Conservation (phyloP, 352 stramenopile genomes). For the Pythium graminicola region DNA sequence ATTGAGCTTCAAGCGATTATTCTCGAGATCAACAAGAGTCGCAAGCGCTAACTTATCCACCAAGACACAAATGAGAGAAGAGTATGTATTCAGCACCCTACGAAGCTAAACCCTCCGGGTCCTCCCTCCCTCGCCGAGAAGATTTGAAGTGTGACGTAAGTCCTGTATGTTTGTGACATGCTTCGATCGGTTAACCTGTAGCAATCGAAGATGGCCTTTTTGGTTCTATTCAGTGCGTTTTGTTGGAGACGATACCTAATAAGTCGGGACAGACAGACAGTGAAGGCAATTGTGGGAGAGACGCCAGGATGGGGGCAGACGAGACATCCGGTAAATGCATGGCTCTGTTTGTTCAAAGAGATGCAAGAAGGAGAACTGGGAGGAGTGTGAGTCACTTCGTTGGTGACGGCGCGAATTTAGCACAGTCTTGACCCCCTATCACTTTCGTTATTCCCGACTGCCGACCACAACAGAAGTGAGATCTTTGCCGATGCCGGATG, state of each 20-base stretch:
- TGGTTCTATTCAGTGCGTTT: slow-evolving; percentile 1
- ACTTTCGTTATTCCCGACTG: no score
- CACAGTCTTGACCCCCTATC: neutral
- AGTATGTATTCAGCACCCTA: slow-evolving; percentile 21
- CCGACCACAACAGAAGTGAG: slow-evolving; percentile 19
- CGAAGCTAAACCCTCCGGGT: no score
- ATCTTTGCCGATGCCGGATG: slow-evolving; percentile 59
- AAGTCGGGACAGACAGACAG: no score
- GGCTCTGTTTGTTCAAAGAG: neutral
- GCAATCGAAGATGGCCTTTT: slow-evolving; percentile 9
- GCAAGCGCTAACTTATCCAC: slow-evolving; percentile 58
- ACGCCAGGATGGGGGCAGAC: no score
- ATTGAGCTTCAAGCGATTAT: slow-evolving; percentile 85
- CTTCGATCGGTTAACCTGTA: slow-evolving; percentile 5
- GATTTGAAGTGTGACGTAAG: slow-evolving; percentile 4
- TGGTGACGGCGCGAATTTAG: slow-evolving; percentile 1
- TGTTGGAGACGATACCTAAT: no score
- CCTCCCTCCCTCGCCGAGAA: slow-evolving; percentile 1
- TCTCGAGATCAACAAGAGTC: slow-evolving; percentile 86
- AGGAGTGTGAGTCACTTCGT: slow-evolving; percentile 1
- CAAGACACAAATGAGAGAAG: slow-evolving; percentile 1
- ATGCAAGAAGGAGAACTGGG: no score
- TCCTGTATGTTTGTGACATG: slow-evolving; percentile 5
- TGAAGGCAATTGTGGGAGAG: neutral
- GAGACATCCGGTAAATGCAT: no score